Base-by-base conservation (phyloP, 495 filamentous ascomycete species). In the Penicillium paxilli region DNA sequence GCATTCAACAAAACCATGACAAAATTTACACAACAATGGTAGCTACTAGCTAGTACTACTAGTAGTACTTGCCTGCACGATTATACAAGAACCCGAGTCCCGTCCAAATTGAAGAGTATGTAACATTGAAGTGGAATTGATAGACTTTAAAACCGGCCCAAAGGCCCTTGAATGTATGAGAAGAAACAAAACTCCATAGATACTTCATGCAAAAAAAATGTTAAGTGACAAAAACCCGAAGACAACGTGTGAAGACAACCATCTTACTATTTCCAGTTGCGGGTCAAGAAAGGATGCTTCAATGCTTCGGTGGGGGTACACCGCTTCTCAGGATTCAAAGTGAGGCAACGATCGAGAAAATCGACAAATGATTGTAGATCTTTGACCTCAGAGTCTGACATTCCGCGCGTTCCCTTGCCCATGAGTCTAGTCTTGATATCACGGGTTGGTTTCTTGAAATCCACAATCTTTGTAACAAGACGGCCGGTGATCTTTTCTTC, bases 261-360 rank as follows among this genome's bases (percentile, higher is more conserved):
- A 7, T 10, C 7, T 42, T 20, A n/a, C 40, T 42, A 42, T 76
- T 58, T n/a, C n/a, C n/a, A n/a, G n/a, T n/a, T 64, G 24, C 74
- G 72, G 26, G 61, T 65, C 55, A 91, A 80, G 66, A 97, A 97
- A 1, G 90, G 88, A 77, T 97, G 94, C 60, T 86, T 88, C 58
- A 98, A 71, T 25, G 94, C 94, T 56, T 97, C 92, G 3, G 81
- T 71, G 5, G 94, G 90, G 10, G 89, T 93, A 67, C 89, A 88
- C 44, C 94, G 81, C 72, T 92, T 94, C 71, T 96, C 95, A n/a
- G 92, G 89, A 65, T 97, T 96, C 25, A 96, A 80, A 55, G 84
- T 85, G 65, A 98, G 69, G 53, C 94, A 98, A 14, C 86, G 84
- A 57, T 96, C 91, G 32, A 98, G 71, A 47, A 98, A 71, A 64